Percentiles rank a stretch among this genome's conserved stretches.
phyloP scores from a whole-genome alignment of 495 filamentous ascomycete genomes.

The Rostrohypoxylon terebratum region DNA sequence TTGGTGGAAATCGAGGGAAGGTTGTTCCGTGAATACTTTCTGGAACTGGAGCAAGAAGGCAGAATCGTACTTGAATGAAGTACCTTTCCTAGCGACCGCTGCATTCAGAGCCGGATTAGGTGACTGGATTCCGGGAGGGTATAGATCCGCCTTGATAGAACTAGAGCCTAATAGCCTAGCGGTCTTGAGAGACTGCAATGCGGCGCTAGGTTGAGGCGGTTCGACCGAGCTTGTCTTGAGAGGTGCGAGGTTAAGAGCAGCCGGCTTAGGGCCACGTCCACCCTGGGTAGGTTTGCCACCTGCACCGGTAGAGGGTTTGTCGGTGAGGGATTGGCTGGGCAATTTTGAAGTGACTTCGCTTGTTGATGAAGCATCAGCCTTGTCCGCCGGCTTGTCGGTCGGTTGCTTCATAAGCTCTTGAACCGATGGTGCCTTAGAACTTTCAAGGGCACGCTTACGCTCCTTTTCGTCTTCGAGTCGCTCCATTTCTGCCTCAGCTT shows the following conservation, averaged over 20 bases:
- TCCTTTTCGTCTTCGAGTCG: conserved; percentile 66
- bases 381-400: conserved; percentile 38
- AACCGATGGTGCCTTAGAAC: conserved; percentile 43
- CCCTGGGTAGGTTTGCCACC: conserved; percentile 65
- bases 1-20: conserved; percentile 86
- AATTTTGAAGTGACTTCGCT: conserved; percentile 59
- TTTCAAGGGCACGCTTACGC: conserved; percentile 55
- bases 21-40: conserved; percentile 92
- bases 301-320: conserved; percentile 64
- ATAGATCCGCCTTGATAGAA: conserved; percentile 70
- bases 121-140: conserved; percentile 83
- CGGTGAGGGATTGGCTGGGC: conserved; percentile 56
- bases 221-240: conserved; percentile 83
- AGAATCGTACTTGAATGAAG: conserved; percentile 91
- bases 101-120: conserved; percentile 91
- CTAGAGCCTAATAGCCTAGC: conserved; percentile 77
- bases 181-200: conserved; percentile 88
- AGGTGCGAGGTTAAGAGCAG: conserved; percentile 81
- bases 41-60: conserved; percentile 98
- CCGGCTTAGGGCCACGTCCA: conserved; percentile 75
- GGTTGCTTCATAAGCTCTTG: conserved; percentile 52
- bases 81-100: conserved; percentile 75
- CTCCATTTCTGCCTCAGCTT: conserved; percentile 67
- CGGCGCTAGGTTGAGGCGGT: conserved; percentile 88
- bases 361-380: conserved; percentile 48